Evolutionary conservation across 1,284 basidiomycete genomes (phyloP).

Genomic region (Microstroma glucosiphilum): DNA sequence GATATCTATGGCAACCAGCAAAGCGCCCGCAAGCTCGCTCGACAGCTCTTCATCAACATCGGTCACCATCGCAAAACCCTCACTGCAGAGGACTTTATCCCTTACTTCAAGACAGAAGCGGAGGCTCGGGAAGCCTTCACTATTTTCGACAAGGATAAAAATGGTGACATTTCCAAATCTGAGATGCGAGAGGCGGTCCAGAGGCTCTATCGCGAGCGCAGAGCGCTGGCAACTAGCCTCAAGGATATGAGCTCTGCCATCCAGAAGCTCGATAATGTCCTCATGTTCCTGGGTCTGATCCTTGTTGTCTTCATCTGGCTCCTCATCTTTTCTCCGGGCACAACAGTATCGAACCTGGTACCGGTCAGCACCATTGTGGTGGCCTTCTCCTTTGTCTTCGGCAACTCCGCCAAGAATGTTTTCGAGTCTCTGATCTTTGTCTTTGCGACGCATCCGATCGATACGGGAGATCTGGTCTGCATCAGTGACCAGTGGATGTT

Average conservation of each 20-base stretch:
- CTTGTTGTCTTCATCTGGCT: slow-evolving; percentile 67
- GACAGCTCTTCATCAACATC: slow-evolving; percentile 64
- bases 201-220: slow-evolving; percentile 71
- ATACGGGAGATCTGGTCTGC: slow-evolving; percentile 49
- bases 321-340: slow-evolving; percentile 67
- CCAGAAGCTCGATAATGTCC: slow-evolving; percentile 46
- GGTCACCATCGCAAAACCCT: slow-evolving; percentile 35
- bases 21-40: slow-evolving; percentile 67
- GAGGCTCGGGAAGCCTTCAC: slow-evolving; percentile 70
- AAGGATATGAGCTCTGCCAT: slow-evolving; percentile 44
- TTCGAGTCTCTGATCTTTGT: slow-evolving; percentile 67
- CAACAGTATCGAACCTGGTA: slow-evolving; percentile 70
- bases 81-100: slow-evolving; percentile 58
- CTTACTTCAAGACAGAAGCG: slow-evolving; percentile 66
- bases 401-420: slow-evolving; percentile 71
- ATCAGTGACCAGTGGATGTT: slow-evolving; percentile 50
- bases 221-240: slow-evolving; percentile 65
- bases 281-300: slow-evolving; percentile 61
- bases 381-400: slow-evolving; percentile 56
- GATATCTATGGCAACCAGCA: slow-evolving; percentile 54
- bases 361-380: slow-evolving; percentile 70
- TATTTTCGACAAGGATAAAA: slow-evolving; percentile 74
- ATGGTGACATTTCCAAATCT: slow-evolving; percentile 70
- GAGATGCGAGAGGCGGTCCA: slow-evolving; percentile 81
- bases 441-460: slow-evolving; percentile 58